A percentile compares a stretch with the other conserved stretches of the same genome.
Conservation (phyloP, 2,329 filamentous ascomycete genomes). For the Fusarium humuli region DNA sequence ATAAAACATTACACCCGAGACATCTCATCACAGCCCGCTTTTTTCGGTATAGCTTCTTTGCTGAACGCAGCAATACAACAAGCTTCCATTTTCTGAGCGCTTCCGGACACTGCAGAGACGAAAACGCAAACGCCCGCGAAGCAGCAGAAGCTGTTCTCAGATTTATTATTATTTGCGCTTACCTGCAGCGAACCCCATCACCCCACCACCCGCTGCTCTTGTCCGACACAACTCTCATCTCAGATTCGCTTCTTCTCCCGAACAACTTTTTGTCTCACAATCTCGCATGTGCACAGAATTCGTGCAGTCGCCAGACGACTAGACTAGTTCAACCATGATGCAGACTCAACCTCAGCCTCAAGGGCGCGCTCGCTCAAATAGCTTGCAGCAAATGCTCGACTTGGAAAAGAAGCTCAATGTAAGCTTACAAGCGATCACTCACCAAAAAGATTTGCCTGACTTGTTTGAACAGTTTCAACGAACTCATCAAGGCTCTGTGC, state of each 20-base stretch:
- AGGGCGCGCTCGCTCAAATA: conserved; percentile 54
- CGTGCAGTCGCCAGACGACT: conserved; percentile 15
- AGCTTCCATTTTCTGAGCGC: conserved; percentile 3
- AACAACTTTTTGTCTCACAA: conserved; percentile 14
- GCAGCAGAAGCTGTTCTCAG: conserved; percentile 4
- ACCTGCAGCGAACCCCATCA: conserved; percentile 35
- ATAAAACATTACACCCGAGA: conserved; percentile 24
- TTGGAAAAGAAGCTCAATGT: conserved; percentile 70
- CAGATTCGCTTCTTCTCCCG: conserved; percentile 19
- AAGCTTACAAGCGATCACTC: conserved; percentile 42
- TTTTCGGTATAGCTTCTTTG: conserved; percentile 6
- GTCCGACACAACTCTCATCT: conserved; percentile 23
- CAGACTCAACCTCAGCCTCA: conserved; percentile 29
- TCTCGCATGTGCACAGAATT: conserved; percentile 30
- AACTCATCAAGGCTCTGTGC: conserved; percentile 32
- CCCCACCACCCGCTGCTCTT: conserved; percentile 11
- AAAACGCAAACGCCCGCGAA: conserved; percentile 20
- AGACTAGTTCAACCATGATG: conserved; percentile 27
- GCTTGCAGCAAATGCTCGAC: conserved; percentile 69
- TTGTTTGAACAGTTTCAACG: conserved; percentile 27
- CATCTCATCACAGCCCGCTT: conserved; percentile 12
- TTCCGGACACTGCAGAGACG: conserved; percentile 7
- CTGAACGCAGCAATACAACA: conserved; percentile 10
- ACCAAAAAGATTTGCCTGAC: conserved; percentile 10
- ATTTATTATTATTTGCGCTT: conserved; percentile 20